These are phyloP conservation scores for Cercospora zeae-maydis DNA, from an alignment of 2,329 filamentous ascomycete species.

Conservation along the genomic window DNA sequence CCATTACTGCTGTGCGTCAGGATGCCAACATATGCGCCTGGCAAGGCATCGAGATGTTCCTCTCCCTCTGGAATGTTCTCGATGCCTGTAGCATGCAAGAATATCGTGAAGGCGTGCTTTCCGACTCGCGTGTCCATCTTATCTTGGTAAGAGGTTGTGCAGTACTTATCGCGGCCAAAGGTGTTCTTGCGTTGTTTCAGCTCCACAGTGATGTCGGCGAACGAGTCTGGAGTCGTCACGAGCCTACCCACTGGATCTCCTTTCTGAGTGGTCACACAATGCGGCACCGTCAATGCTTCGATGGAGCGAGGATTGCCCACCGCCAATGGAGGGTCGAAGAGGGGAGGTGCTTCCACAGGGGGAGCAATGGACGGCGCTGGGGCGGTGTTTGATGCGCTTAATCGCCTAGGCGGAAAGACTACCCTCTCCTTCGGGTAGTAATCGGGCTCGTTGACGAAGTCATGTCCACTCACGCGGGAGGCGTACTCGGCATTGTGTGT, in stretches of 20 bases:
- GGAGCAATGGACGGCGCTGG: not conserved
- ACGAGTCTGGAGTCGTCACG: slow-evolving; percentile 62
- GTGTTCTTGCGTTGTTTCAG: slow-evolving; percentile 66
- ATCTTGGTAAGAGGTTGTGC: slow-evolving; percentile 64
- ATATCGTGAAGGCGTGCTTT: slow-evolving; percentile 74
- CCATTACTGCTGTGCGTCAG: slow-evolving; percentile 74
- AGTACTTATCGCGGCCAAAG: slow-evolving; percentile 70
- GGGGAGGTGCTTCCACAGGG: not conserved
- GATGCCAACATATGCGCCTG: slow-evolving; percentile 64
- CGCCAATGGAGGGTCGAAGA: not conserved
- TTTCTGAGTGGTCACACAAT: not conserved
- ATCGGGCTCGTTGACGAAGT: slow-evolving; percentile 37
- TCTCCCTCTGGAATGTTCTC: slow-evolving; percentile 52
- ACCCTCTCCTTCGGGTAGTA: slow-evolving; percentile 14
- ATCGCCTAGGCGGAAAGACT: not conserved
- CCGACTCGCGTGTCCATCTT: slow-evolving; percentile 68
- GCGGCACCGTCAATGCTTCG: not conserved
- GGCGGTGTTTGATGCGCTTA: not conserved
- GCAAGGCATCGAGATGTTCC: slow-evolving; percentile 54
- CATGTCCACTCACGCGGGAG: slow-evolving; percentile 44
- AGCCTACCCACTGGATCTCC: slow-evolving; percentile 53
- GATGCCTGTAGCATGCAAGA: slow-evolving; percentile 68
- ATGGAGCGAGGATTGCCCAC: not conserved
- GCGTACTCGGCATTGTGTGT: slow-evolving; percentile 49
- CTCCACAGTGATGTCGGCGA: slow-evolving; percentile 60